phyloP scores from a whole-genome alignment of 2,329 filamentous ascomycete species.

The Phyllosticta capitalensis region DNA sequence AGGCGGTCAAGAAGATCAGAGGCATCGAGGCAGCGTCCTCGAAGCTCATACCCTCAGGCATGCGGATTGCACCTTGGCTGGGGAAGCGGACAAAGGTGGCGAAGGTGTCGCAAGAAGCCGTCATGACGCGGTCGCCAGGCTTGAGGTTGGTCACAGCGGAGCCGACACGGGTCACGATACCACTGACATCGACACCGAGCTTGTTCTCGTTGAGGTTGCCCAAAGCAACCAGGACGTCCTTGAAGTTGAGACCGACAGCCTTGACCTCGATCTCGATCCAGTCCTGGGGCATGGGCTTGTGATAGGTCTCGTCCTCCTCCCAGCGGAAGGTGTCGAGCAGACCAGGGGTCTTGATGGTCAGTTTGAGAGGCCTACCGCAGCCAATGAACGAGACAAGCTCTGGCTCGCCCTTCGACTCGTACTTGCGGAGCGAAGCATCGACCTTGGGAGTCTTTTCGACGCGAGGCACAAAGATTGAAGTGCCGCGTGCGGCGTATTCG shows the following conservation, averaged over 20 bases:
- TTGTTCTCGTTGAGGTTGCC: conserved; percentile 15
- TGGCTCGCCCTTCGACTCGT: not conserved
- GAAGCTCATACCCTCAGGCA: conserved; percentile 13
- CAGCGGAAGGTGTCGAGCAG: conserved; percentile 1
- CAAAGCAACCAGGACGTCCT: conserved; percentile 12
- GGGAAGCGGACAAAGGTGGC: not conserved
- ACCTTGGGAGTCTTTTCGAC: not conserved
- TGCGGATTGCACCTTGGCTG: conserved; percentile 5
- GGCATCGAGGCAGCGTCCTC: conserved; percentile 18
- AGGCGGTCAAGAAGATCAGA: conserved; percentile 14
- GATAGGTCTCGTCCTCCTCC: not conserved
- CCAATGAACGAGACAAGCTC: not conserved
- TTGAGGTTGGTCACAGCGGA: conserved; percentile 47
- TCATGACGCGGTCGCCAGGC: conserved; percentile 57
- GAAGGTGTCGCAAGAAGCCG: not conserved
- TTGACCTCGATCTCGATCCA: conserved; percentile 14
- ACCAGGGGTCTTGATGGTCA: not conserved
- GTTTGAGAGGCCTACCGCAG: not conserved
- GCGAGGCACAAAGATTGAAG: not conserved
- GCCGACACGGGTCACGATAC: conserved; percentile 53
- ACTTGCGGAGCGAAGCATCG: not conserved
- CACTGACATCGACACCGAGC: conserved; percentile 47
- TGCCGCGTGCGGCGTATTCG: conserved; percentile 2
- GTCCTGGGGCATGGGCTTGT: not conserved
- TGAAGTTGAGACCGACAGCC: conserved; percentile 8